Base-by-base conservation (phyloP, 2,329 filamentous ascomycete species). In the Cryphonectria parasitica region DNA sequence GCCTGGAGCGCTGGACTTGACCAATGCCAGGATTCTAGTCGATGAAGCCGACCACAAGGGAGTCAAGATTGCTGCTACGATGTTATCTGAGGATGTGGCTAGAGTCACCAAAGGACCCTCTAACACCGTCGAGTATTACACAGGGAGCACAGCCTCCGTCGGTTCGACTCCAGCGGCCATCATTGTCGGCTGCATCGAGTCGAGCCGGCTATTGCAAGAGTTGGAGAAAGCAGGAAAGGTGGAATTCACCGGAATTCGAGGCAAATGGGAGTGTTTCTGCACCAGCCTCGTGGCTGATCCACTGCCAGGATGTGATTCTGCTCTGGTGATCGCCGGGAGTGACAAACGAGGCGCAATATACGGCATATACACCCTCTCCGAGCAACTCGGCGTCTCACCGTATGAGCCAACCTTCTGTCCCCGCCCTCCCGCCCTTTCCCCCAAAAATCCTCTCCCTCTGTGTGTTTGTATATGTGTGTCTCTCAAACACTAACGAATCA, bases 341-440 rank as follows among this genome's bases (percentile, higher is more conserved):
- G 87, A 90, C 77, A 87, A 87, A 68, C 81, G 88, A 70, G 88
- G 87, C 39, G 82, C 86, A 0, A 87, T 90, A 52, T 90, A 86
- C 72, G 88, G 87, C 22, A 79, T 87, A 15, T 90, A 90, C 75
- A 86, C 87, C 61, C 75, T 90, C 34, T 88, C 87, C 0, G 87
- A 90, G 75, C 88, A 90, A 74, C 89, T 89, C 62, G 88, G 88
- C 36, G 86, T 90, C 13, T 90, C 88, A 0, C 88, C 88, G 74
- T 79, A 71, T 65, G 36, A 11, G 36, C 36, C 11, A 34, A 34
- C 36, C 2, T 10, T 39, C 36, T 10, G 34, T 34, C 34, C 34
- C 34, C 34, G 6, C 34, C 6, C 34, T 34, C 3, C 34, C 34
- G n/a, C n/a, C n/a, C n/a, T n/a, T n/a, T 34, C 34, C 34, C 34